Conservation (phyloP, 139 green algal species). For the Marvania coccoides region DNA sequence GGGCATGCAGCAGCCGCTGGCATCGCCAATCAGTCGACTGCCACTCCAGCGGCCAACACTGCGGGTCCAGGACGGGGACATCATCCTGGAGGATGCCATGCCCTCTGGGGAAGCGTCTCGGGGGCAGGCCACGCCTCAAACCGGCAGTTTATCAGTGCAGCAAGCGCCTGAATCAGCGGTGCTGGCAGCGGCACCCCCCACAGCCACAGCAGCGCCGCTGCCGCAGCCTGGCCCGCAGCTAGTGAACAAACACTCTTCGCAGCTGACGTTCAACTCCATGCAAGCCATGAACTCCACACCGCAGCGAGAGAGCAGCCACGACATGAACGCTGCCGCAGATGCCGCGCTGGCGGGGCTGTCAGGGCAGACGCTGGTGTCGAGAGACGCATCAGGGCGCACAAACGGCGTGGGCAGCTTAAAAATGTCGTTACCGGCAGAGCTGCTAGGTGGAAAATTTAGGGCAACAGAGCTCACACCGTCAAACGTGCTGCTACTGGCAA, state of each 20-base stretch:
- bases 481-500: constrained; percentile 4
- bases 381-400: too few species aligned
- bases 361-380: too few species aligned
- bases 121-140: not conserved
- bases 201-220: not conserved
- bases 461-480: not conserved
- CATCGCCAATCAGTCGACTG: not conserved
- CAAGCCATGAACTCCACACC: too few species aligned
- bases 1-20: not conserved
- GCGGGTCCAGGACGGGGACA: constrained; percentile 15
- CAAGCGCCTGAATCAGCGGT: not conserved
- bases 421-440: too few species aligned
- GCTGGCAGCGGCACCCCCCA: not conserved
- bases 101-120: not conserved
- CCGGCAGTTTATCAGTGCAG: not conserved
- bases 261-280: too few species aligned
- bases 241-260: too few species aligned
- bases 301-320: too few species aligned
- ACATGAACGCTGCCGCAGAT: too few species aligned
- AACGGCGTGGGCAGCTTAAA: too few species aligned
- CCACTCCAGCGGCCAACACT: constrained; percentile 3
- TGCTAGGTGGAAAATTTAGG: not conserved
- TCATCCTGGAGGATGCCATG: constrained; percentile 16
- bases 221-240: too few species aligned
- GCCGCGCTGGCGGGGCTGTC: too few species aligned